Evolutionary conservation across 2,329 filamentous ascomycete species (phyloP), one percentile per base, ranked within the genome.

Genomic region (Thelonectria rubi): DNA sequence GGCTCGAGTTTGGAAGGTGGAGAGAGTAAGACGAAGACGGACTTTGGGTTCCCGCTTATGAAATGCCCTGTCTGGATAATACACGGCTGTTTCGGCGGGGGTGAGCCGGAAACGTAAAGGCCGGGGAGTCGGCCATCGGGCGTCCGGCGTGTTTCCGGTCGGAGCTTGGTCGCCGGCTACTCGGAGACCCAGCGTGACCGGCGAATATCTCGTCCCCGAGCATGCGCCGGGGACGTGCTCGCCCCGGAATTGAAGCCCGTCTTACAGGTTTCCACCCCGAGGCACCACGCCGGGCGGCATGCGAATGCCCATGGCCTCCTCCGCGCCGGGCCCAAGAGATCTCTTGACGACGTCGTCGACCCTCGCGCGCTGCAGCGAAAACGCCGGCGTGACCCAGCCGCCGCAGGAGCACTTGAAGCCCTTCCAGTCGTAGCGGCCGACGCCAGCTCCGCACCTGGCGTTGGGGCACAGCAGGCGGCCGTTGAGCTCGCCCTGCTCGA

Each of bases 391-490:
- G 20, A 97, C 85, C 94, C 95, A 98, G 64, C 90, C 88, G 39
- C 90, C 88, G 76, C 95, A 99, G 73, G 88, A 95, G 79, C 95
- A 99, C 75, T 88, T 89, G 84, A 97, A 90, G 14, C 95, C 95
- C 75, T 96, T 93, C 95, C 95, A 99, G 54, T 94, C 91, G 74
- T 97, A 99, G 70, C 95, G 91, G 40, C 95, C 95, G 49, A 98
- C 87, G 54, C 92, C 93, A 42, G 91, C 88, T 48, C 86, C 87
- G 76, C 95, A 99, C 72, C 90, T 91, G 9, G 75, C 61, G 69
- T 89, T 91, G 10, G 95, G 94, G 72, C 95, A 99, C 60, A 88
- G 86, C 32, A 99, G 82, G 10, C 94, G 88, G 21, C 95, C 95
- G 62, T 94, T 92, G 21, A 98, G 83, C 63, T 89, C 87, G 26